phyloP scores from a whole-genome alignment of 1,139 yeast species.

The Suhomyces panamericanus region DNA sequence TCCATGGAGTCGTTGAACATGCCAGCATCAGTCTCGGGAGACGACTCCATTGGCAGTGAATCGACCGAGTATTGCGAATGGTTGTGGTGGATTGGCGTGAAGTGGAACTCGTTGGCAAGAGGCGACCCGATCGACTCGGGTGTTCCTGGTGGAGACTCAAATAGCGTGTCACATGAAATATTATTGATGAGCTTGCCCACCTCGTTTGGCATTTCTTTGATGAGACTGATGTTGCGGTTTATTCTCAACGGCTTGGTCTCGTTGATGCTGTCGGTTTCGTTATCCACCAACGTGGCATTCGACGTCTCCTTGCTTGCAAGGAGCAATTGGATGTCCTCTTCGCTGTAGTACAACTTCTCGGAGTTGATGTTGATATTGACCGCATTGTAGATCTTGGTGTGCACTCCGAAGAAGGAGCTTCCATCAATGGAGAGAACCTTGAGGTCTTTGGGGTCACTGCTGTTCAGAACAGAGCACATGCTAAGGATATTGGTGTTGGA shows the following conservation, averaged over 20 bases:
- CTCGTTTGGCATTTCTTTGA: conserved; percentile 10
- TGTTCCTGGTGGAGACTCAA: not conserved
- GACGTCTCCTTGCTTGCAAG: conserved; percentile 21
- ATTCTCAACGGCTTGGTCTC: conserved; percentile 27
- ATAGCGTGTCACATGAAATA: conserved; percentile 9
- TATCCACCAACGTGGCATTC: conserved; percentile 28
- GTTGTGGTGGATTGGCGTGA: conserved; percentile 11
- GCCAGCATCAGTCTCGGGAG: conserved; percentile 16
- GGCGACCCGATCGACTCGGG: conserved; percentile 9
- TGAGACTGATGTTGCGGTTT: conserved; percentile 11
- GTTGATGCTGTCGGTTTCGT: conserved; percentile 12
- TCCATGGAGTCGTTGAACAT: conserved; percentile 24
- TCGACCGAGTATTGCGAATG: conserved; percentile 18
- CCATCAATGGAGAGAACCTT: conserved; percentile 55
- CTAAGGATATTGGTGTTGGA: conserved; percentile 51
- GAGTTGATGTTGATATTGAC: conserved; percentile 23
- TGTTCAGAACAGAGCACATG: conserved; percentile 38
- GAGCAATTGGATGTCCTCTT: conserved; percentile 34
- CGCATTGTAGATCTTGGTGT: conserved; percentile 43
- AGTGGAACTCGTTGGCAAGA: conserved; percentile 8
- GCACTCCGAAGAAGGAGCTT: conserved; percentile 56
- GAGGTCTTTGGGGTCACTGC: conserved; percentile 28
- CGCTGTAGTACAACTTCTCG: conserved; percentile 34
- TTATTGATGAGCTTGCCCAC: conserved; percentile 11
- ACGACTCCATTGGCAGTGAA: conserved; percentile 15